Evolutionary conservation across 208 protist genomes (phyloP).

Genomic region (Leishmania mexicana): DNA sequence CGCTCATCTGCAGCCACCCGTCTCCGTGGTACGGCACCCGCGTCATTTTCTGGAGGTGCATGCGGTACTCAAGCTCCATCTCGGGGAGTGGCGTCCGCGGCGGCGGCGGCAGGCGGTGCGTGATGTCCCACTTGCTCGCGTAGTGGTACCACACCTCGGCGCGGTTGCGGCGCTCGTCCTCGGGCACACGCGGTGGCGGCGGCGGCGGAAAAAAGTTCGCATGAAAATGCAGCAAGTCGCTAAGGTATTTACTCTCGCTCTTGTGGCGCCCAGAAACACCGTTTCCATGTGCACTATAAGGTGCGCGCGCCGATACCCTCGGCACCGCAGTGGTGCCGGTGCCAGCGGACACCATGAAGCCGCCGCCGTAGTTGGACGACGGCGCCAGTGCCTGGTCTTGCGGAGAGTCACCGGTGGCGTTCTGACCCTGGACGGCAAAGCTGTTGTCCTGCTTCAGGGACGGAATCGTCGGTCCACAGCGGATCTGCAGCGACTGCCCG

Average conservation of each 20-base stretch:
- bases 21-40: constrained; percentile 75
- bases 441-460: neutral
- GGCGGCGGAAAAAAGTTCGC: constrained; percentile 83
- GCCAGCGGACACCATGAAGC: constrained; percentile 21
- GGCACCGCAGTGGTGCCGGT: neutral
- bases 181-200: constrained; percentile 63
- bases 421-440: constrained; percentile 5
- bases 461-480: neutral
- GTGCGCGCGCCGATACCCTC: neutral
- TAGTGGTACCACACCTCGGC: constrained; percentile 82
- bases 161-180: constrained; percentile 41
- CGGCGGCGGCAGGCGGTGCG: constrained; percentile 74
- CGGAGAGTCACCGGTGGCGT: neutral
- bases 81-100: constrained; percentile 76
- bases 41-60: constrained; percentile 47
- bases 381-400: neutral
- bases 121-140: constrained; percentile 84
- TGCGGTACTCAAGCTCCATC: constrained; percentile 70
- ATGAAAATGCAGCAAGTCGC: constrained; percentile 78
- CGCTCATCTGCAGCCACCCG: constrained; percentile 62
- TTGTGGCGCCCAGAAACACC: constrained; percentile 20
- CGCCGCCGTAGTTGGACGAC: neutral
- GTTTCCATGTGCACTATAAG: neutral
- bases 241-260: constrained; percentile 71
- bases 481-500: constrained; percentile 8